Percentiles rank a stretch among this genome's conserved stretches.
These are phyloP conservation scores for Penstemon davidsonii DNA, from an alignment of 257 asterid genomes.

Conservation along the genomic window DNA sequence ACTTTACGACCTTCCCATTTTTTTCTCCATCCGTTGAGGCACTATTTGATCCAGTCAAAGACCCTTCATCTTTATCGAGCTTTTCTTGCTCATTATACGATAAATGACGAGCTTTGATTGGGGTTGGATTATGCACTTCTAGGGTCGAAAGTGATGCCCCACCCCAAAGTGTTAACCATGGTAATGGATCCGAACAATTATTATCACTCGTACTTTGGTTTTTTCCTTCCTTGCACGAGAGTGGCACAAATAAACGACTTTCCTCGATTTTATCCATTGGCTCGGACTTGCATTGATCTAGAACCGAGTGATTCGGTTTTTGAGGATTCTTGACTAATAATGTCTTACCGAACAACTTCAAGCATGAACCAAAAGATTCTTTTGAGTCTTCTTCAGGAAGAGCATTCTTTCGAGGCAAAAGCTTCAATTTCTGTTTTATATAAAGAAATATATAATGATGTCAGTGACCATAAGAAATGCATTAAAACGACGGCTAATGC, in stretches of 20 bases:
- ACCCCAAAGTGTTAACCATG: constrained; percentile 41
- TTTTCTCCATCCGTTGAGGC: constrained; percentile 17
- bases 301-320: constrained; percentile 33
- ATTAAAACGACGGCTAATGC: not conserved
- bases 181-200: constrained; percentile 27
- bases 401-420: constrained; percentile 38
- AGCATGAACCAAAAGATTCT: constrained; percentile 47
- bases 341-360: constrained; percentile 89
- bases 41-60: constrained; percentile 48
- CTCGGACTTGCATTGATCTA: constrained; percentile 35
- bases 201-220: not conserved
- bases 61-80: constrained; percentile 40
- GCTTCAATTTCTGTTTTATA: constrained; percentile 48
- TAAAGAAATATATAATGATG: too few species aligned
- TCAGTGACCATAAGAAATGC: not conserved
- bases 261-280: constrained; percentile 31
- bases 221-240: not conserved
- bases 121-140: constrained; percentile 59
- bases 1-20: constrained; percentile 22
- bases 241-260: constrained; percentile 30
- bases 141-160: constrained; percentile 26
- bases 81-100: constrained; percentile 25
- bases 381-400: constrained; percentile 42
- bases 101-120: constrained; percentile 39
- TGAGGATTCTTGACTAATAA: constrained; percentile 46